Evolutionary conservation across 495 filamentous ascomycete species (phyloP).

Genomic region (Penicillium taxi): DNA sequence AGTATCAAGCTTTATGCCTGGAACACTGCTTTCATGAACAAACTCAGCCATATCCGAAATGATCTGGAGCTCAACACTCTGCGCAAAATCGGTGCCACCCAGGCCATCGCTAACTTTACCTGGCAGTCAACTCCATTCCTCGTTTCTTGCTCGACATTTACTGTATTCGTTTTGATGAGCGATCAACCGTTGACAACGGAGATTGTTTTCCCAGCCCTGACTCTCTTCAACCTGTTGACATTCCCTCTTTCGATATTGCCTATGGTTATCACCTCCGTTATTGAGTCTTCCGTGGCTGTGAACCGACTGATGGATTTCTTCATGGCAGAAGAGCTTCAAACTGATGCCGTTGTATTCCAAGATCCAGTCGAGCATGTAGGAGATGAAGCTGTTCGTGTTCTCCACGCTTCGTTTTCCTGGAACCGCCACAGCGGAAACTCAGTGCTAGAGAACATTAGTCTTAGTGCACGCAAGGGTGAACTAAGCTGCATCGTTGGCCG

Average conservation of each 20-base stretch:
- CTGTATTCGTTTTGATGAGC: conserved; percentile 81
- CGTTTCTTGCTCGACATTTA: conserved; percentile 94
- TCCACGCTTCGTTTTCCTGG: conserved; percentile 90
- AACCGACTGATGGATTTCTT: conserved; percentile 80
- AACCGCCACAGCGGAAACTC: conserved; percentile 61
- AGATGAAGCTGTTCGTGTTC: conserved; percentile 77
- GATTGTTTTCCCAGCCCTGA: conserved; percentile 91
- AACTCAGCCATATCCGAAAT: conserved; percentile 89
- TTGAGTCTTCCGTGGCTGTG: conserved; percentile 92
- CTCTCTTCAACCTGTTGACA: conserved; percentile 85
- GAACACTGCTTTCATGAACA: conserved; percentile 95
- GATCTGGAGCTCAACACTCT: conserved; percentile 92
- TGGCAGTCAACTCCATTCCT: conserved; percentile 99
- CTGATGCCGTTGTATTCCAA: conserved; percentile 66
- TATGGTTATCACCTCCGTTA: conserved; percentile 94
- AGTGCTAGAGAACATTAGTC: conserved; percentile 69
- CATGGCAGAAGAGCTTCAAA: conserved; percentile 80
- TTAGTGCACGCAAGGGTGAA: conserved; percentile 82
- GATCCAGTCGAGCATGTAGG: conserved; percentile 61
- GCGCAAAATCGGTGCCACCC: conserved; percentile 88
- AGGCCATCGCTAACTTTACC: conserved; percentile 92
- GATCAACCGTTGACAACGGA: conserved; percentile 79
- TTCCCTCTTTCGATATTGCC: conserved; percentile 93
- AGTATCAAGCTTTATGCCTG: conserved; percentile 98
- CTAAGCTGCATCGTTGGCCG: conserved; percentile 90